Evolutionary conservation across 495 filamentous ascomycete genomes (phyloP), one percentile per base, ranked within the genome.

Genomic region (Penicillium simplicissimum): DNA sequence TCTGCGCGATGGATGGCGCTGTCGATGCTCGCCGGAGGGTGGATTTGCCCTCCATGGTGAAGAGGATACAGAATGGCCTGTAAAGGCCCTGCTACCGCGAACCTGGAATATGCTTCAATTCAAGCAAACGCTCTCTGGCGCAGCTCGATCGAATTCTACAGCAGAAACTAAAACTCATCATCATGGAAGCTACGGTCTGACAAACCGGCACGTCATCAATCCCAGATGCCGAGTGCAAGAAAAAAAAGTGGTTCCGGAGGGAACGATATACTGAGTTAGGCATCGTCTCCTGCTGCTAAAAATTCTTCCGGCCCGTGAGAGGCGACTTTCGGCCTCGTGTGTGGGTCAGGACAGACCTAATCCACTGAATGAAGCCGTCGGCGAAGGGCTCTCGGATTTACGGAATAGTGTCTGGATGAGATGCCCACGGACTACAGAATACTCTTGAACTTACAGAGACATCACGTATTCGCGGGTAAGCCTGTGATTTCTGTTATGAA

Each of bases 1-100:
- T 59, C 31, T 70, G 58, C 13, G 65, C 63, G 31, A 71, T 60
- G 3, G 67, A 70, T 13, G 57, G 65, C 34, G 67, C 64, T 40
- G 67, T 63, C 3, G 57, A 33, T 34, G 65, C 65, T 13, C 53
- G 65, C 58, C 57, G 45, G n/a, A 68, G 47, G 6, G 28, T 57
- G 38, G 40, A 45, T 14, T 54, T 35, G 23, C 14, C 42, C 34
- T 58, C 56, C 56, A 58, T 58, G 33, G 11, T 47, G 42, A 15
- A 15, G 17, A 36, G 47, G 9, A 21, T 49, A 25, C 21, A 28
- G 19, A 31, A 8, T 8, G 19, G n/a, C n/a, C 25, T n/a, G n/a
- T n/a, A n/a, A n/a, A n/a, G n/a, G n/a, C n/a, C n/a, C n/a, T n/a
- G n/a, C n/a, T n/a, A n/a, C n/a, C n/a, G 9, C 17, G 19, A 21